A percentile compares a stretch with the other conserved stretches of the same genome.
phyloP scores from a whole-genome alignment of 2,329 filamentous ascomycete species.

The Botrytis squamosa region DNA sequence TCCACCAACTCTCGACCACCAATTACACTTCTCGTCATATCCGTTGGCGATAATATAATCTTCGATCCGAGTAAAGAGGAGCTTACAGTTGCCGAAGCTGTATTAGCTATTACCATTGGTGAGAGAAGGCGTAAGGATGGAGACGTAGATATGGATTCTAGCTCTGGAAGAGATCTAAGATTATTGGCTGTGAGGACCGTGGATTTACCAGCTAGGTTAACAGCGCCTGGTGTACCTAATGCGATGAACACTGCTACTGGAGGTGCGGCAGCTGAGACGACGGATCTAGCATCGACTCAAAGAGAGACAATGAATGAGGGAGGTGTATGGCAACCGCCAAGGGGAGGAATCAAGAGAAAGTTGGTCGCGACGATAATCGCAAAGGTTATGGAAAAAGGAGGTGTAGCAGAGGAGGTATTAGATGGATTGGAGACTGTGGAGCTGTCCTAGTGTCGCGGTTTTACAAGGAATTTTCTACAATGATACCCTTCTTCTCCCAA shows the following conservation, averaged over 20 bases:
- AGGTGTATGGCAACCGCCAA: constrained; percentile 81
- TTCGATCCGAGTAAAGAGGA: constrained; percentile 93
- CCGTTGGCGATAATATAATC: constrained; percentile 82
- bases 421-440: constrained; percentile 77
- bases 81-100: constrained; percentile 85
- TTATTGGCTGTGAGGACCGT: constrained; percentile 70
- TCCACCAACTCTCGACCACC: constrained; percentile 61
- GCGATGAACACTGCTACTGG: constrained; percentile 56
- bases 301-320: constrained; percentile 58
- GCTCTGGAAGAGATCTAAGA: constrained; percentile 47
- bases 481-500: constrained; percentile 21
- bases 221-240: constrained; percentile 68
- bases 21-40: constrained; percentile 85
- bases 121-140: constrained; percentile 40
- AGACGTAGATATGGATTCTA: constrained; percentile 45
- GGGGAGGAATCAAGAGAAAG: constrained; percentile 76
- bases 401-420: constrained; percentile 83
- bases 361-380: constrained; percentile 74
- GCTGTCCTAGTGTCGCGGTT: constrained; percentile 48
- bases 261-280: constrained; percentile 41
- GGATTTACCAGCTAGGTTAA: constrained; percentile 71
- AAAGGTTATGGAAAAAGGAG: constrained; percentile 71
- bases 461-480: constrained; percentile 22
- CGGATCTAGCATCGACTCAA: constrained; percentile 44
- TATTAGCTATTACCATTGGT: constrained; percentile 79